Percentiles rank a stretch among this genome's conserved stretches.
phyloP scores from a whole-genome alignment of 2,329 filamentous ascomycete species.

The Fusarium devonianum region DNA sequence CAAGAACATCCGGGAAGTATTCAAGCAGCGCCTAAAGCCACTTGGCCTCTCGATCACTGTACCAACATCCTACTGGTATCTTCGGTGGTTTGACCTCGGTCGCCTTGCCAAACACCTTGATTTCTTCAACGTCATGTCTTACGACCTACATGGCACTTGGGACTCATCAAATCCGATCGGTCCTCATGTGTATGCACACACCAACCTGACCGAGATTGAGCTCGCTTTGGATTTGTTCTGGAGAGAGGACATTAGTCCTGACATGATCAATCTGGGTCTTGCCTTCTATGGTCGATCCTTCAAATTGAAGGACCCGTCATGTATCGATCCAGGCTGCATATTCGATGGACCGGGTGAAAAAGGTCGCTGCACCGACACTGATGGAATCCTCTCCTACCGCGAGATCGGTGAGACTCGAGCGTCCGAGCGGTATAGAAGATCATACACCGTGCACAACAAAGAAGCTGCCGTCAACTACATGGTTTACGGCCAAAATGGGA shows the following conservation, averaged over 20 bases:
- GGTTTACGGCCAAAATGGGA: not conserved
- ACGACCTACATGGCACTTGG: slow-evolving; percentile 54
- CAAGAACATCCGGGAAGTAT: slow-evolving; percentile 6
- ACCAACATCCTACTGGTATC: slow-evolving; percentile 44
- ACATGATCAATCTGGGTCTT: slow-evolving; percentile 52
- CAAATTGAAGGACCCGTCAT: slow-evolving; percentile 19
- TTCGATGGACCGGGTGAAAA: slow-evolving; percentile 1
- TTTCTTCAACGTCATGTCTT: slow-evolving; percentile 53
- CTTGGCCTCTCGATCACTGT: slow-evolving; percentile 34
- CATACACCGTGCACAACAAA: not conserved
- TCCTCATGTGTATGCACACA: slow-evolving; percentile 48
- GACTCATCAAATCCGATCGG: slow-evolving; percentile 47
- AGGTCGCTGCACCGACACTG: not conserved
- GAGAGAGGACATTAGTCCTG: slow-evolving; percentile 50
- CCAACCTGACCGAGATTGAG: slow-evolving; percentile 58
- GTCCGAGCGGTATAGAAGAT: too few relatives aligned
- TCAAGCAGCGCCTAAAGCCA: too few relatives aligned
- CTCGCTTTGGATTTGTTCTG: slow-evolving; percentile 53
- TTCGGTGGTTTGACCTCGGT: slow-evolving; percentile 38
- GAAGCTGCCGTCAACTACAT: slow-evolving; percentile 4
- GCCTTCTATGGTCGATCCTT: slow-evolving; percentile 51
- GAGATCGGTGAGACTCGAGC: too few relatives aligned
- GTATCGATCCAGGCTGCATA: slow-evolving; percentile 25
- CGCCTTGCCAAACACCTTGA: slow-evolving; percentile 38
- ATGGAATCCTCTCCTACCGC: slow-evolving; percentile 3